Conservation (phyloP, 2,329 filamentous ascomycete species). For the Microdochium trichocladiopsis region DNA sequence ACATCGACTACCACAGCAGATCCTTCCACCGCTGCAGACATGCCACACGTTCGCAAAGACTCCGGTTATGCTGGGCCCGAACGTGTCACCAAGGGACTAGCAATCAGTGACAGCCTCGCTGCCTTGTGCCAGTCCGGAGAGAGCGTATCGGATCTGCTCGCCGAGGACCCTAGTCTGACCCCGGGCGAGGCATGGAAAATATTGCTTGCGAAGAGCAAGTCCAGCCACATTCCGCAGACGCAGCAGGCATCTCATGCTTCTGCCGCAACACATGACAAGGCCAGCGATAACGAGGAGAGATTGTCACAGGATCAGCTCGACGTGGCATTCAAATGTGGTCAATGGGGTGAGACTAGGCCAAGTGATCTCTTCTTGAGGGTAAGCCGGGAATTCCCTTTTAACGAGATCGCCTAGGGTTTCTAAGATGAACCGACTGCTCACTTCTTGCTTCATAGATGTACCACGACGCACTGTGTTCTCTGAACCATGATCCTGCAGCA, state of each 20-base stretch:
- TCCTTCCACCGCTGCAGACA: background rate
- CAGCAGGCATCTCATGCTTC: too few relatives aligned
- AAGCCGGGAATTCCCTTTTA: slow-evolving; percentile 8
- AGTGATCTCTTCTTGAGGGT: slow-evolving; percentile 62
- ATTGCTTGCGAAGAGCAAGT: slow-evolving; percentile 36
- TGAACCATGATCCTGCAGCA: slow-evolving; percentile 41
- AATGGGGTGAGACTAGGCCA: slow-evolving; percentile 57
- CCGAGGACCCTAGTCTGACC: slow-evolving; percentile 40
- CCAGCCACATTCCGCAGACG: background rate
- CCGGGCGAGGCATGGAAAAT: slow-evolving; percentile 47
- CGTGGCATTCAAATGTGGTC: slow-evolving; percentile 53
- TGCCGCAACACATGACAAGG: too few relatives aligned
- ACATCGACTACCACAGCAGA: background rate
- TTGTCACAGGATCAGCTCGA: slow-evolving; percentile 35
- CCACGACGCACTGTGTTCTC: slow-evolving; percentile 52
- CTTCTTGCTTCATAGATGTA: slow-evolving; percentile 52
- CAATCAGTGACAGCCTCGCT: slow-evolving; percentile 36
- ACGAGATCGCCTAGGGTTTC: too few relatives aligned
- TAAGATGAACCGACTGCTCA: too few relatives aligned
- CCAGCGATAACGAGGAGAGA: slow-evolving; percentile 9
- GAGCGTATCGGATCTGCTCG: slow-evolving; percentile 52
- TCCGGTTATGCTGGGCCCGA: slow-evolving; percentile 14
- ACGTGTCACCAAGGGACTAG: background rate
- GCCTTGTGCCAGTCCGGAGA: slow-evolving; percentile 42
- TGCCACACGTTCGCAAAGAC: slow-evolving; percentile 1